phyloP scores from a whole-genome alignment of 2,329 filamentous ascomycete species.

The Didymella exigua region DNA sequence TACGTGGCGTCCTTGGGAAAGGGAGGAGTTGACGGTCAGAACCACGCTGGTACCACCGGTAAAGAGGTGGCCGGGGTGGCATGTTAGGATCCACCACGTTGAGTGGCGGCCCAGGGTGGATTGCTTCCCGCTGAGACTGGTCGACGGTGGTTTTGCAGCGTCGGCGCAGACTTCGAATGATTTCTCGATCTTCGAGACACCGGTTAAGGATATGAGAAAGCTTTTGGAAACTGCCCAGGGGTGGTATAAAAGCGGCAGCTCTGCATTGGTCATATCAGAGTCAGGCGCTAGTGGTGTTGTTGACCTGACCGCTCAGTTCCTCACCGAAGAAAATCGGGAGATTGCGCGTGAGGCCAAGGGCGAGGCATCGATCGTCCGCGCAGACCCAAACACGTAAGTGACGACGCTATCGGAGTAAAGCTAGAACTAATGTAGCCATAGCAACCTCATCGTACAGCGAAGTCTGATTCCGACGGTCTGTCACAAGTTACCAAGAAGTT shows the following conservation, averaged over 20 bases:
- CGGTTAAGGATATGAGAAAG: neutral
- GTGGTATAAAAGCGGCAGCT: slow-evolving; percentile 17
- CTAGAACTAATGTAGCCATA: neutral
- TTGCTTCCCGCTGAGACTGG: neutral
- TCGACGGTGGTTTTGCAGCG: slow-evolving; percentile 24
- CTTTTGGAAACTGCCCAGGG: neutral
- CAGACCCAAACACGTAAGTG: slow-evolving; percentile 31
- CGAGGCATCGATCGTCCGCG: slow-evolving; percentile 12
- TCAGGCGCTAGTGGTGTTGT: slow-evolving; percentile 23
- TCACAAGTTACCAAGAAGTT: neutral
- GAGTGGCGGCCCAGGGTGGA: neutral
- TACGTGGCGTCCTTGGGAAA: slow-evolving; percentile 22
- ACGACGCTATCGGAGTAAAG: too few relatives aligned
- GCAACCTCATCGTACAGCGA: slow-evolving; percentile 21
- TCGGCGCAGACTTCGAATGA: slow-evolving; percentile 17
- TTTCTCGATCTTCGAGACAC: slow-evolving; percentile 21
- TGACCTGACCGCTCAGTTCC: slow-evolving; percentile 16
- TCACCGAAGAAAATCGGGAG: neutral
- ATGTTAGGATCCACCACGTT: slow-evolving; percentile 20
- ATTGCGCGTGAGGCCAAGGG: neutral
- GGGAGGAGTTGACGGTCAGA: neutral
- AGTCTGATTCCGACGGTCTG: slow-evolving; percentile 19
- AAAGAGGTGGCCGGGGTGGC: slow-evolving; percentile 21
- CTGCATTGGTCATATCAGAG: slow-evolving; percentile 16
- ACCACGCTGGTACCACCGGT: slow-evolving; percentile 16